Base-by-base conservation (phyloP, 495 filamentous ascomycete species). In the Acidomyces sp. region DNA sequence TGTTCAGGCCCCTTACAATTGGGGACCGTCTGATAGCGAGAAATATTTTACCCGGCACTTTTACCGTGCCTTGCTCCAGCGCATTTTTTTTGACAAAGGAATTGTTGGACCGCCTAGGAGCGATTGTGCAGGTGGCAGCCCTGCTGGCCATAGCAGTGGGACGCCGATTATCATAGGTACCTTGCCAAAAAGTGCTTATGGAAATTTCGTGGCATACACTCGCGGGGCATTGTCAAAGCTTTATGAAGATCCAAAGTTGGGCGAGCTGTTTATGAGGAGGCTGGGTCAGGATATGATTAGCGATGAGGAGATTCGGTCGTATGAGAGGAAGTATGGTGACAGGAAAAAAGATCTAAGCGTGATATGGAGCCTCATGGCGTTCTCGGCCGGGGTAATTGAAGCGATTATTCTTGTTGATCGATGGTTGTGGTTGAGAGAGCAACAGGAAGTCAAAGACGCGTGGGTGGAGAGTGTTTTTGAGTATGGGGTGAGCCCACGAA, bases 391-490 rank as follows among this genome's bases (percentile, higher is more conserved):
- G 7, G 77, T 95, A 11, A 76, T 88, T 21, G 90, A 97, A 62
- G 81, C 83, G 19, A 61, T 86, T 37, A 86, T 97, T 55, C 84
- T 94, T 25, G 77, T 85, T 23, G 90, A 97, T 66, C 66, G 90
- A 29, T 96, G 84, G 85, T 66, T 84, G 39, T 97, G 81, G 60
- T 65, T 97, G 41, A 75, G 64, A 32, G 88, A 97, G 55, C 79
- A 92, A 49, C 50, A 58, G 15, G 45, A 49, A 20, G 51, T 67
- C 21, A 37, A 49, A 20, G 65, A 71, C 18, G 64, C 71, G 13
- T 97, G 90, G 90, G 86, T 94, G 22, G 85, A 96, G 61, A 66
- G 78, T 15, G 85, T 93, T 0, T 96, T 95, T 62, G 85, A 90
- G 46, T 95, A 93, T 61, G 59, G 63, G n/a, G 56, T 77, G 61